Base-by-base conservation (phyloP, 2,329 filamentous ascomycete genomes). In the Cladophialophora psammophila region DNA sequence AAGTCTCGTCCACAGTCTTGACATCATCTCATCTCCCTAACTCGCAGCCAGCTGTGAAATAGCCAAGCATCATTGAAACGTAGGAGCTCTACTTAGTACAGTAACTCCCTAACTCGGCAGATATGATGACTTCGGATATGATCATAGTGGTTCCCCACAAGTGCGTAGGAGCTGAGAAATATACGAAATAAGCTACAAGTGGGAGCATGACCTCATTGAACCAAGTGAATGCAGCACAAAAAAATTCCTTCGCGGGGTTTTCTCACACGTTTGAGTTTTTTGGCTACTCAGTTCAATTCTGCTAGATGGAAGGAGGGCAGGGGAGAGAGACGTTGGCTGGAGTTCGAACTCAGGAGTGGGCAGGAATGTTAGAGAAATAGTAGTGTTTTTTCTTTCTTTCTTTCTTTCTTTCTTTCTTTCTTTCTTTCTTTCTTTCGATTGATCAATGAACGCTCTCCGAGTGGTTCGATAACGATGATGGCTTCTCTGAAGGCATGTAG, bases 221-320 rank as follows among this genome's bases (percentile, higher is more conserved):
- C 20, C 45, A 18, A 50, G 45, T 26, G 18, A 50, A 50, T 26
- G 45, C 15, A 3, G 26, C 3, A 20, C 3, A 26, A 50, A 50
- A 50, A 50, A 50, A 26, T 50, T 50, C 45, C 45, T 50, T 3
- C 18, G 45, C 45, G 45, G 45, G 45, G 45, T 50, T 50, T 50
- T 50, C 45, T 50, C 45, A 50, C 45, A 50, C 26, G 45, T 26
- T n/a, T 26, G 45, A 50, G 45, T 50, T 50, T 45, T 50, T 48
- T 48, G 42, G 18, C 2, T 26, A 26, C 26, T 12, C 45, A 2
- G 18, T 5, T 18, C 15, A 45, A 6, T 45, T 9, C 18, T 50
- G 18, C 6, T 2, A 15, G 42, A 48, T 20, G 42, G 42, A 26
- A 26, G 26, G 26, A 26, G 26, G 26, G 3, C 26, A 26, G 3